These are phyloP conservation scores for Scedosporium aurantiacum DNA, from an alignment of 2,329 filamentous ascomycete genomes.

Conservation along the genomic window DNA sequence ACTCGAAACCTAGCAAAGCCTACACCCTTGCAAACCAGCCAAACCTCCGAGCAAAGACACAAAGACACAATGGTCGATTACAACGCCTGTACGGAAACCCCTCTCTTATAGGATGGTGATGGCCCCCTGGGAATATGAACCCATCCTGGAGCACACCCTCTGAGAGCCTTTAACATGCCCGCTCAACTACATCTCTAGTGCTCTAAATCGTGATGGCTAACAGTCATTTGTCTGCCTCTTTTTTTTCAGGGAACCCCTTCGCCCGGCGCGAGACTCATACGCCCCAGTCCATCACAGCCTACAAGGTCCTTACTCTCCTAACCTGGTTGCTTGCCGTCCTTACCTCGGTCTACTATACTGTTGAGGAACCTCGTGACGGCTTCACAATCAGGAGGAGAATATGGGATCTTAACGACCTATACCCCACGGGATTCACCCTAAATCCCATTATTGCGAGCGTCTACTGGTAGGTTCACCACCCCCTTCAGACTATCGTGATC, in stretches of 20 bases:
- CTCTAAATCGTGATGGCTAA: background rate
- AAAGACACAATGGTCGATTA: constrained; percentile 18
- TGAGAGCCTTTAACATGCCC: too few species aligned
- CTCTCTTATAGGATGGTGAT: background rate
- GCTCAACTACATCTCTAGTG: too few species aligned
- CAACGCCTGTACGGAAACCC: constrained; percentile 17
- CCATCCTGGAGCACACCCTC: background rate
- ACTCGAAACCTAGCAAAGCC: background rate
- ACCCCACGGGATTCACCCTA: constrained; percentile 63
- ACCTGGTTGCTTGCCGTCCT: constrained; percentile 67
- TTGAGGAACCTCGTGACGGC: constrained; percentile 53
- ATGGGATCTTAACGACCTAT: constrained; percentile 60
- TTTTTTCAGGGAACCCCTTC: constrained; percentile 60
- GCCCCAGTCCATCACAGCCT: constrained; percentile 50
- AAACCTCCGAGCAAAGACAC: constrained; percentile 7
- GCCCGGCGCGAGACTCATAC: constrained; percentile 56
- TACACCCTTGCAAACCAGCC: constrained; percentile 1
- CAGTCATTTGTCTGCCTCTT: background rate
- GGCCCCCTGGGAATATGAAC: constrained; percentile 7
- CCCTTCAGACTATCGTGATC: background rate
- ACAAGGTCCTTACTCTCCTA: constrained; percentile 64
- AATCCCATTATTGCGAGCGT: constrained; percentile 54
- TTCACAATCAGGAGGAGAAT: constrained; percentile 50
- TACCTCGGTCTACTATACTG: constrained; percentile 63
- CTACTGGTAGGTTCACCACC: constrained; percentile 53